Evolutionary conservation across 805 yeast genomes (phyloP).

Genomic region (Kuraishia piskuri): DNA sequence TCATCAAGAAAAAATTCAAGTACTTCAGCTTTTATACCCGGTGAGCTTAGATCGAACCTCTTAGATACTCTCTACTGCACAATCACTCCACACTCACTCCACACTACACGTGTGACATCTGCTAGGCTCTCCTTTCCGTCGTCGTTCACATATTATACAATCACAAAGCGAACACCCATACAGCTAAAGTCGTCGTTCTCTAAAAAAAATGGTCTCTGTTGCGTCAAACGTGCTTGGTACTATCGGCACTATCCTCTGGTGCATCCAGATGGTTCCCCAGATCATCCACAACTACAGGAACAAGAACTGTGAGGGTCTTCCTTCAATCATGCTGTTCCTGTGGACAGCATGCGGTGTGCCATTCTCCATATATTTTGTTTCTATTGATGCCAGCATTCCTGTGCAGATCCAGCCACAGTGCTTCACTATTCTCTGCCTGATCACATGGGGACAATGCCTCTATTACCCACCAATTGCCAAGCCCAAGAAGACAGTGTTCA

Average conservation of each 20-base stretch:
- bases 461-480: conserved; percentile 43
- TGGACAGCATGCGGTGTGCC: conserved; percentile 66
- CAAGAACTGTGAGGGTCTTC: conserved; percentile 81
- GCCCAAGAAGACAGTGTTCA: conserved; percentile 19
- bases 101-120: neutral
- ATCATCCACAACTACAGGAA: conserved; percentile 62
- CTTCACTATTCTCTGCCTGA: conserved; percentile 40
- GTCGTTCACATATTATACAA: neutral
- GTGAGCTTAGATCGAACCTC: no score
- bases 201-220: conserved; percentile 17
- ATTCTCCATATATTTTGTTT: conserved; percentile 41
- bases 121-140: no score
- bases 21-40: no score
- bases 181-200: neutral
- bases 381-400: conserved; percentile 40
- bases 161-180: no score
- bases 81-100: neutral
- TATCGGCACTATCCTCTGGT: conserved; percentile 88
- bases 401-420: conserved; percentile 45
- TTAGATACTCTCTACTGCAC: no score
- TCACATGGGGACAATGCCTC: conserved; percentile 39
- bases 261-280: conserved; percentile 76
- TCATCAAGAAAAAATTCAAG: neutral
- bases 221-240: conserved; percentile 79
- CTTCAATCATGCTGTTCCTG: conserved; percentile 78